Conservation (phyloP, 176 grass and related monocot genomes). For the Avena sativa region DNA sequence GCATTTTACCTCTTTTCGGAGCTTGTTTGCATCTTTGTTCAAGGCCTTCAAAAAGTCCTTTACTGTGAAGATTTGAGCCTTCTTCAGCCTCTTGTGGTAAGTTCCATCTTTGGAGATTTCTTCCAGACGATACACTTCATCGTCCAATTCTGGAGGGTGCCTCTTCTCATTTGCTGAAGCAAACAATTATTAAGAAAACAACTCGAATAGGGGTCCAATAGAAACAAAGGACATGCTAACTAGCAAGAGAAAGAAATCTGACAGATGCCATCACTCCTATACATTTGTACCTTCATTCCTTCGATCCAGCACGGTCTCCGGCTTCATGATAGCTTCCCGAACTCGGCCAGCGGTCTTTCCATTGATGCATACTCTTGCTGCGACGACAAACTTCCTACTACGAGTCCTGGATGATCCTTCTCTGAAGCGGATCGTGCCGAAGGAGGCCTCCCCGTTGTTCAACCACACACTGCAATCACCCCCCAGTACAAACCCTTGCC, state of each 20-base stretch:
- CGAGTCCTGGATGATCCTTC: constrained; percentile 50
- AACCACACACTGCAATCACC: constrained; percentile 30
- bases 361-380: constrained; percentile 33
- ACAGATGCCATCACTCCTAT: background rate
- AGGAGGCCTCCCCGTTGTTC: background rate
- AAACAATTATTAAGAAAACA: background rate
- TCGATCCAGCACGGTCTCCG: constrained; percentile 37
- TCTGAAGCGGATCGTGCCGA: constrained; percentile 26
- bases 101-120: constrained; percentile 41
- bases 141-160: constrained; percentile 38
- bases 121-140: constrained; percentile 45
- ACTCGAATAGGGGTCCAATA: background rate
- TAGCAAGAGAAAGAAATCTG: background rate
- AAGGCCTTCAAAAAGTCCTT: constrained; percentile 41
- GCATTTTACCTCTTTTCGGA: constrained; percentile 15
- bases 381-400: constrained; percentile 12
- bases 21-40: constrained; percentile 16
- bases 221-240: background rate
- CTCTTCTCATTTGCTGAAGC: constrained; percentile 48
- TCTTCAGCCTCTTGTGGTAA: constrained; percentile 30
- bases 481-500: constrained; percentile 33
- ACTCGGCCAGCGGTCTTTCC: constrained; percentile 18
- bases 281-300: constrained; percentile 41
- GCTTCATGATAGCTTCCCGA: constrained; percentile 47
- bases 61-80: background rate